phyloP scores from a whole-genome alignment of 2,329 filamentous ascomycete species.

The Curvularia eragrostidis region DNA sequence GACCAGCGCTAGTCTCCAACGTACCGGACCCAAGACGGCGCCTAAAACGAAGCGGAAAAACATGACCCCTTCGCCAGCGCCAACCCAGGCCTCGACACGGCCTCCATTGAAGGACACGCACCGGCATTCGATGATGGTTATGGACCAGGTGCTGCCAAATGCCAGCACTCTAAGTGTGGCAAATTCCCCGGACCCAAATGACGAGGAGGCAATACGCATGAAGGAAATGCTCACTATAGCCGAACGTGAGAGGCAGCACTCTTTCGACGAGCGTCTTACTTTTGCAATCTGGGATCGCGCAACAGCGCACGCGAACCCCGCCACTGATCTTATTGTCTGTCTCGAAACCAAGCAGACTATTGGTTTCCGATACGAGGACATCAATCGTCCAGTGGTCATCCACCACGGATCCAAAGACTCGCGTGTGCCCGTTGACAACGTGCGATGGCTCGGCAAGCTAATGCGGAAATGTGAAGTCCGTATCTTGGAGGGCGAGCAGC shows the following conservation, averaged over 20 bases:
- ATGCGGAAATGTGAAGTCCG: conserved; percentile 94
- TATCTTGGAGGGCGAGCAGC: conserved; percentile 87
- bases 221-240: conserved; percentile 66
- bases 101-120: conserved; percentile 44
- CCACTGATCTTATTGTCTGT: conserved; percentile 90
- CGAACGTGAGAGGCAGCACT: conserved; percentile 73
- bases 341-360: conserved; percentile 89
- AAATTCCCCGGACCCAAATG: conserved; percentile 40
- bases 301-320: conserved; percentile 89
- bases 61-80: conserved; percentile 27
- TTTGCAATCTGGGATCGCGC: conserved; percentile 94
- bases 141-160: conserved; percentile 57
- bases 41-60: conserved; percentile 46
- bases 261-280: conserved; percentile 85
- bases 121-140: conserved; percentile 57
- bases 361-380: conserved; percentile 96
- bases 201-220: conserved; percentile 38
- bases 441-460: conserved; percentile 89
- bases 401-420: conserved; percentile 92
- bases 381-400: conserved; percentile 87
- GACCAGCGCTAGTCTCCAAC: conserved; percentile 78
- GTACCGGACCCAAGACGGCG: conserved; percentile 61
- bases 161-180: conserved; percentile 42
- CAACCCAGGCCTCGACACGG: conserved; percentile 18
- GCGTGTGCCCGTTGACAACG: conserved; percentile 92